Percentiles rank a stretch among this genome's conserved stretches.
These are phyloP conservation scores for Cetraspora pellucida DNA, from an alignment of 192 early-diverging fungal genomes.

Conservation along the genomic window DNA sequence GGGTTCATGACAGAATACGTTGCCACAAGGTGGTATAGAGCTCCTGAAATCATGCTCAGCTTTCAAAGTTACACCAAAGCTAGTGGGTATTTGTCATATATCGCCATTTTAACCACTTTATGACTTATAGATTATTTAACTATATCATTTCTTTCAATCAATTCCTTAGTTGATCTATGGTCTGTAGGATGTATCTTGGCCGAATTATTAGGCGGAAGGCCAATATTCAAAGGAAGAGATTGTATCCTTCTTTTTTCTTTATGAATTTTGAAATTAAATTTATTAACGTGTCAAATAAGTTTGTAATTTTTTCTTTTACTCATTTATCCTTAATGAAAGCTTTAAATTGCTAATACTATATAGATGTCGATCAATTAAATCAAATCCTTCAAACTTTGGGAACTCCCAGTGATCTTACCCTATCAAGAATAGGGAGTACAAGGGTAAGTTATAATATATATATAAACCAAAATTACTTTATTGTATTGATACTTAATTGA, in stretches of 20 bases:
- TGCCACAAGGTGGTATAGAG: constrained; percentile 93
- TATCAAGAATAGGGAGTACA: constrained; percentile 73
- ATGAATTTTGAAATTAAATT: not conserved
- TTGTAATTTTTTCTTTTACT: not conserved
- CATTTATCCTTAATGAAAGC: not conserved
- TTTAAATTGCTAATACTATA: not conserved
- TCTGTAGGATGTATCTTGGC: constrained; percentile 95
- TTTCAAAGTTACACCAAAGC: constrained; percentile 91
- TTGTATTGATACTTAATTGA: not conserved
- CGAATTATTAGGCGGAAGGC: constrained; percentile 79
- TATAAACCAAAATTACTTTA: too few species aligned
- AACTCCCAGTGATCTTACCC: constrained; percentile 74
- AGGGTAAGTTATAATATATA: constrained; percentile 41
- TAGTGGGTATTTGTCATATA: constrained; percentile 43
- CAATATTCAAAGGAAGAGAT: constrained; percentile 88
- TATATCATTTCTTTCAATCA: not conserved
- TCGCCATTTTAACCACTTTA: not conserved
- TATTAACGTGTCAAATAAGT: not conserved
- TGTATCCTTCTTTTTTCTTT: constrained; percentile 42
- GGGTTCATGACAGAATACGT: constrained; percentile 95
- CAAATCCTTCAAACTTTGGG: constrained; percentile 87
- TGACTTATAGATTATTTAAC: not conserved
- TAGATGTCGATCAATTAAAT: constrained; percentile 89
- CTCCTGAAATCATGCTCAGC: constrained; percentile 92
- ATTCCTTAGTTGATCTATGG: constrained; percentile 78